Conservation (phyloP, 2,329 filamentous ascomycete species). For the Cladophialophora bantiana region DNA sequence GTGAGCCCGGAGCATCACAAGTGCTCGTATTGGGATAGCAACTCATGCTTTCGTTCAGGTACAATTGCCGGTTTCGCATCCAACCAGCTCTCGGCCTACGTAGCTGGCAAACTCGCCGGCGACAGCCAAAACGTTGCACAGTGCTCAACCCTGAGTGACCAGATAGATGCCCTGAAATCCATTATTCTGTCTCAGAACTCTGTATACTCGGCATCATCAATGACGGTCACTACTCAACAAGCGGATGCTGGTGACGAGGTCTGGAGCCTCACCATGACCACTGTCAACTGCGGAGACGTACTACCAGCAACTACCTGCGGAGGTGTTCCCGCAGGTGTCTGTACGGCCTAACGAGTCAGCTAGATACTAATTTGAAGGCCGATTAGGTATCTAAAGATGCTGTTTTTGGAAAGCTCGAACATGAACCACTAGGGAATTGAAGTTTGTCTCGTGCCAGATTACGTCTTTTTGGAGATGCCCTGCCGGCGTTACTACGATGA, state of each 20-base stretch:
- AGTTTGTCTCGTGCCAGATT: too few relatives aligned
- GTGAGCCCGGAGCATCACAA: background rate
- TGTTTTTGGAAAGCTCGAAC: too few relatives aligned
- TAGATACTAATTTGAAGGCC: too few relatives aligned
- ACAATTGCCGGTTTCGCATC: background rate
- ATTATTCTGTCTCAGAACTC: conserved; percentile 5
- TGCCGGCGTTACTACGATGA: too few relatives aligned
- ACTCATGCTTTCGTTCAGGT: background rate
- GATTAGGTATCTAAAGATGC: too few relatives aligned
- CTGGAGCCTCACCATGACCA: conserved; percentile 2
- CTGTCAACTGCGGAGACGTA: background rate
- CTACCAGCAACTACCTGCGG: background rate
- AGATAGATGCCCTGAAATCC: conserved; percentile 5
- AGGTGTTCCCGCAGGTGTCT: background rate
- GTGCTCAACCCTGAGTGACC: background rate
- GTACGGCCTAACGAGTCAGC: background rate
- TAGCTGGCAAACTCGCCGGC: background rate
- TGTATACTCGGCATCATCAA: background rate
- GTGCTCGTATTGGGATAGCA: background rate
- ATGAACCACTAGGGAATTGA: too few relatives aligned
- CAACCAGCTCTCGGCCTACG: background rate
- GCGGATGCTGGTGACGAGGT: background rate
- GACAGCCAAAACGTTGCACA: background rate
- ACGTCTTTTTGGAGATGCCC: too few relatives aligned
- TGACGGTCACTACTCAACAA: background rate